Conservation (phyloP, 768 basidiomycete species). For the Kwoniella pini region DNA sequence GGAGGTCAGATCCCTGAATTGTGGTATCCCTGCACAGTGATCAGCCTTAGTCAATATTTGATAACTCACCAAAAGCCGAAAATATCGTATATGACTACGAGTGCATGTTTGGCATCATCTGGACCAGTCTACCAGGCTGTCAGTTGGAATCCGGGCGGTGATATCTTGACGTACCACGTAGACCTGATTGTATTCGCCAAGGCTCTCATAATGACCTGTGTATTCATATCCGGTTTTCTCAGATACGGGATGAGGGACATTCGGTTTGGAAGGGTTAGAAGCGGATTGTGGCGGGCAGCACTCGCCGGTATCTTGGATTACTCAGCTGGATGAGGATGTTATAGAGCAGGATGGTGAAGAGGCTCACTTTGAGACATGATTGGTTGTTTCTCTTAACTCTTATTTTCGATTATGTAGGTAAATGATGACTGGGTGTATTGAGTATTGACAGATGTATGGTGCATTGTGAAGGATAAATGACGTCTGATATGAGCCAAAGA, state of each 20-base stretch:
- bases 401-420: no score
- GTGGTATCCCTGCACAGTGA: constrained; percentile 33
- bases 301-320: constrained; percentile 6
- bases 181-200: constrained; percentile 40
- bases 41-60: not conserved
- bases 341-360: no score
- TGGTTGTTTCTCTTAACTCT: no score
- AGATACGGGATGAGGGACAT: constrained; percentile 33
- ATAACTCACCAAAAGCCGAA: constrained; percentile 62
- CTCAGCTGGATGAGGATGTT: no score
- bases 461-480: no score
- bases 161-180: constrained; percentile 32
- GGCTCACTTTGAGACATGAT: no score
- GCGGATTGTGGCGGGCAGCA: constrained; percentile 34
- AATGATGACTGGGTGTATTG: no score
- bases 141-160: not conserved
- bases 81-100: constrained; percentile 66
- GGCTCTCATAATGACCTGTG: constrained; percentile 33
- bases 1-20: constrained; percentile 65
- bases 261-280: constrained; percentile 22
- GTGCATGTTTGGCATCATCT: constrained; percentile 59
- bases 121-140: constrained; percentile 55
- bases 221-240: constrained; percentile 29
- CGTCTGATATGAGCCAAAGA: no score
- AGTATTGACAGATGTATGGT: no score